Percentiles rank a stretch among this genome's conserved stretches.
Conservation (phyloP, 1,139 yeast species). For the Pneumocystis oryctolagi region DNA sequence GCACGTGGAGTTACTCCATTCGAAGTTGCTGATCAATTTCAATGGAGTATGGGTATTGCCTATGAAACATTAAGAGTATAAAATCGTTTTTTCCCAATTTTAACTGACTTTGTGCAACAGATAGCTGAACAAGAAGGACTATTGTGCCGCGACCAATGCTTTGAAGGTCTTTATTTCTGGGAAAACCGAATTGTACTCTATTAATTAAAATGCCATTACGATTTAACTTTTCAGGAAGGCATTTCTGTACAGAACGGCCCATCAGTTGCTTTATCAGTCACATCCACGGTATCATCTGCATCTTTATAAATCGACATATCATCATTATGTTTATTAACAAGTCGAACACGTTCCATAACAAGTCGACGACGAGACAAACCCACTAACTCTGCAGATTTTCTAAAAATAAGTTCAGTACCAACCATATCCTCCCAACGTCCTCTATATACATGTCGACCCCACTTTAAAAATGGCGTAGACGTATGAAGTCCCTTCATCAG, state of each 20-base stretch:
- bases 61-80: conserved; percentile 43
- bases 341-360: neutral
- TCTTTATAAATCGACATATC: neutral
- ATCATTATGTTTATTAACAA: neutral
- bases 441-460: neutral
- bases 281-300: neutral
- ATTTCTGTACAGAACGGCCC: neutral
- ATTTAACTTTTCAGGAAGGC: neutral
- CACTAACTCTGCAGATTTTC: neutral
- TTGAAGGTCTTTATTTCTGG: conserved; percentile 31
- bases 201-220: neutral
- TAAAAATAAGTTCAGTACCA: neutral
- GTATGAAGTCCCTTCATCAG: neutral
- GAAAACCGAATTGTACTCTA: neutral
- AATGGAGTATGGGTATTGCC: conserved; percentile 57
- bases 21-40: conserved; percentile 39
- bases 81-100: neutral
- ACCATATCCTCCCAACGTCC: neutral
- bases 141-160: conserved; percentile 51
- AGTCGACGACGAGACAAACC: neutral
- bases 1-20: conserved; percentile 29
- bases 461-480: neutral
- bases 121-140: conserved; percentile 43
- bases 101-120: neutral
- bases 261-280: neutral